Base-by-base conservation (phyloP, 495 filamentous ascomycete genomes). In the Neurospora sp. region DNA sequence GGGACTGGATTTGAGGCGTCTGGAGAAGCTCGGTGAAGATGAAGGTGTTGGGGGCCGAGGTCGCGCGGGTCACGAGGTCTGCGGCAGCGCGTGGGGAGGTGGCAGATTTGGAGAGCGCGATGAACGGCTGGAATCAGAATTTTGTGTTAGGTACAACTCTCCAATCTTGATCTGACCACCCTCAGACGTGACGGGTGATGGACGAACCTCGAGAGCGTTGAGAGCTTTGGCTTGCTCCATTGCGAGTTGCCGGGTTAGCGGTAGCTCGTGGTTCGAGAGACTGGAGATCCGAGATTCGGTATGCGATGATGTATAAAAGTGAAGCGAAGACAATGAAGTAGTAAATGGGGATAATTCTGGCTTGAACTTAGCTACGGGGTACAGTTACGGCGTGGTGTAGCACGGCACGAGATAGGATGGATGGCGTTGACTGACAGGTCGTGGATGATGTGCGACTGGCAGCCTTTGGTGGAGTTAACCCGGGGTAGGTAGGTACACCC, bases 21-120 rank as follows among this genome's bases (percentile, higher is more conserved):
- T 92, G 87, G 9, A 99, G 89, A 0, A 99, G 90, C 85, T 98
- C 96, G 69, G 92, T 89, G 85, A 99, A 99, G 84, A 98, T 89
- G 81, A 91, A 98, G 78, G 93, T 95, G 79, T 97, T 92, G 10
- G 93, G 89, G 69, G 88, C 90, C 22, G 93, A 92, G 59, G 94
- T 98, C 38, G 94, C 96, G 83, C 94, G 93, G 22, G 87, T 88
- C 76, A 98, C 87, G 10, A 99, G 88, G 76, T 97, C 93, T 70
- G 93, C 90, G 31, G 94, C 91, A 68, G 94, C 92, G 69, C 92
- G 90, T 31, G 93, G 92, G 0, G 93, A 92, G 6, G 89, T 91
- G 48, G 94, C 93, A 40, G 93, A 93, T 79, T 92, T 94, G 75
- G 92, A 90, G 72, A 98, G 92, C 41, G 90, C 90, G 74, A 98